Base-by-base conservation (phyloP, 441 rosid species). In the Jatropha multifida region DNA sequence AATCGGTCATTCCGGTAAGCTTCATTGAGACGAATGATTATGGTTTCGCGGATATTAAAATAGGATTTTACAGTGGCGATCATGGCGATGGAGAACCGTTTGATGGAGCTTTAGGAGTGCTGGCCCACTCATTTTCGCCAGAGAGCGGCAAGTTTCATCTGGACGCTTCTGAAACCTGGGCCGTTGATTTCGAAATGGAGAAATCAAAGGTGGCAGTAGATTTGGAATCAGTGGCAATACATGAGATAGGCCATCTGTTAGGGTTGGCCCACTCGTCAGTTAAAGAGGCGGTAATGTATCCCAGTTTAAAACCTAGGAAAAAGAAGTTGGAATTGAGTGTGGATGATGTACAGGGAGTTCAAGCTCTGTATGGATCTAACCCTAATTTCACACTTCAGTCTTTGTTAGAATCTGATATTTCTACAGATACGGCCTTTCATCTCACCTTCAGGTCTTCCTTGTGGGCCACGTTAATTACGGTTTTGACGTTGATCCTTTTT, bases 71-170 rank as follows among this genome's bases (percentile, higher is more conserved):
- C 80, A 64, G 74, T 37, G 95, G 98, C 0, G 97, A 94, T 66
- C 97, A 91, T 77, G 98, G 98, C 7, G 95, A 92, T 41, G 97
- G 97, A 14, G 90, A 94, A 75, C 85, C 97, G n/a, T 94, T 94
- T 14, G 97, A 92, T 77, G 98, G 97, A 12, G 95, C 88, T 12
- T 82, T 94, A 15, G 96, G 97, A 3, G 88, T 94, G 27, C 69
- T 91, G 64, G 98, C 94, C 0, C 96, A 91, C 59, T 89, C 96
- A 27, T 94, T 92, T 76, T 90, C 97, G 0, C 95, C 97, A 0
- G 95, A 92, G 75, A 90, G 83, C 71, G 97, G 97, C 73, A 90
- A 55, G 83, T 74, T 94, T 37, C 98, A 94, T 74, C 80, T 94
- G 23, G 98, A 94, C 49, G 90, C 86, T 4, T 89, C 86, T 0